These are phyloP conservation scores for Thinopyrum obtusiflorum DNA, from an alignment of 202 grass and related monocot species.

Conservation along the genomic window DNA sequence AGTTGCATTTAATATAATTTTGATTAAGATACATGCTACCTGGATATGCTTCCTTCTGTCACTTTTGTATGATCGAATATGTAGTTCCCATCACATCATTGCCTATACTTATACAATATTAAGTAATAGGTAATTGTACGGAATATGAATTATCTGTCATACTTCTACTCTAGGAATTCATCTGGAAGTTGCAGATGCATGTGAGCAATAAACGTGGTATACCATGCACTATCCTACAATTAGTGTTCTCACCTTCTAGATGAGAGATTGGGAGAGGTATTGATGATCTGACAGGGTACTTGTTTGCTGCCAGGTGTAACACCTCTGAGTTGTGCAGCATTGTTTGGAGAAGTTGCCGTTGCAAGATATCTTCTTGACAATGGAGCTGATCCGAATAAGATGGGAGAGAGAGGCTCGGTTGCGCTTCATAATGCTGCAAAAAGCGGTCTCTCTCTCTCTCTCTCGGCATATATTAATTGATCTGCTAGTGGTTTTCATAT, in stretches of 20 bases:
- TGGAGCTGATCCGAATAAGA: conserved; percentile 34
- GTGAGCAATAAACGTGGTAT: background rate
- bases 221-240: background rate
- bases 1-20: background rate
- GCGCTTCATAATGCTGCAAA: conserved; percentile 30
- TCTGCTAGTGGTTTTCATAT: background rate
- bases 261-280: background rate
- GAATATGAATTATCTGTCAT: background rate
- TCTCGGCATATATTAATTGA: background rate
- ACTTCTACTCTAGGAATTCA: background rate
- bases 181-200: background rate
- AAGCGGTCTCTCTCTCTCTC: background rate
- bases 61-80: background rate
- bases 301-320: conserved; percentile 22
- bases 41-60: background rate
- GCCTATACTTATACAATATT: background rate
- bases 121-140: background rate
- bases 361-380: conserved; percentile 33
- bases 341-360: conserved; percentile 11
- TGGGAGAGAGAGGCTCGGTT: background rate
- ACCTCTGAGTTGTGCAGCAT: conserved; percentile 30
- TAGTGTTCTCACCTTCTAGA: background rate
- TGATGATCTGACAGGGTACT: conserved; percentile 5
- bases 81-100: background rate
- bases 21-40: background rate